Percentiles rank a stretch among this genome's conserved stretches.
Evolutionary conservation across 352 stramenopile genomes (phyloP).

Genomic region (Phytopythium aichiense): DNA sequence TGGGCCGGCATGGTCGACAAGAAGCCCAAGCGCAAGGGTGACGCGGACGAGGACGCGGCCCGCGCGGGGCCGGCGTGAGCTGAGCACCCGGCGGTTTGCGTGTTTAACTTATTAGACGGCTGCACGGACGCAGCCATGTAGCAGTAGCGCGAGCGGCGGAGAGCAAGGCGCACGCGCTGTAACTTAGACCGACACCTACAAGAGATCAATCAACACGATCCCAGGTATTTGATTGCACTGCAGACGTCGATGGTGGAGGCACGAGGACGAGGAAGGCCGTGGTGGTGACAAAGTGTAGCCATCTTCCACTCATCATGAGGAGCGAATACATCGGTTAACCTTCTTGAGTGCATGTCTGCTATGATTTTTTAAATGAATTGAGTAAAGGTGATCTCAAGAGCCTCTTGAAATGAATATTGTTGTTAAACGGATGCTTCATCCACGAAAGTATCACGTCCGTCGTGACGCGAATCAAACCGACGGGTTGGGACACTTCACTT

Average conservation of each 20-base stretch:
- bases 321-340: not conserved
- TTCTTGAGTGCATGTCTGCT: not conserved
- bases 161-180: slow-evolving; percentile 1
- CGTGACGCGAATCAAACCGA: not conserved
- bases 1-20: slow-evolving; percentile 41
- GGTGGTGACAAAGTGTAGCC: not conserved
- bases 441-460: not conserved
- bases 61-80: not conserved
- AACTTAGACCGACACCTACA: not conserved
- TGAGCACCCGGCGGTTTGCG: too few relatives aligned
- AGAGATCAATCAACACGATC: not conserved
- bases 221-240: not conserved
- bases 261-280: too few relatives aligned
- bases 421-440: not conserved
- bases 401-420: not conserved
- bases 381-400: not conserved
- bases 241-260: too few relatives aligned
- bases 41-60: slow-evolving; percentile 6
- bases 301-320: not conserved
- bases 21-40: slow-evolving; percentile 14
- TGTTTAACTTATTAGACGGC: slow-evolving; percentile 6
- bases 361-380: not conserved
- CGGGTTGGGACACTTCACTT: not conserved
- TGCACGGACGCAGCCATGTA: not conserved
- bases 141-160: slow-evolving; percentile 3